phyloP scores from a whole-genome alignment of 257 asterid genomes.

The Solanum rostratum region DNA sequence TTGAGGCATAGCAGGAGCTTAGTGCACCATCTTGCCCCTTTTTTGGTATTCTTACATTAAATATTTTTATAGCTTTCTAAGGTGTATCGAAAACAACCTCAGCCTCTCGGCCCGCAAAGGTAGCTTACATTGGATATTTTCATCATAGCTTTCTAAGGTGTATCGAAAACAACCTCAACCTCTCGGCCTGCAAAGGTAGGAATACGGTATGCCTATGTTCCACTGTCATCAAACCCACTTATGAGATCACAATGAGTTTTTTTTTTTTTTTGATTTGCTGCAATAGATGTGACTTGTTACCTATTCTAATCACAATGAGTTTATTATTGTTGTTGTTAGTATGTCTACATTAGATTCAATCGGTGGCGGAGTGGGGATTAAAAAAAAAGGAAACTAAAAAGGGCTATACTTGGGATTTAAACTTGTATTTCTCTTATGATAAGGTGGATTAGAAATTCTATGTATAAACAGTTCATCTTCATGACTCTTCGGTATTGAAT shows the following conservation, averaged over 20 bases:
- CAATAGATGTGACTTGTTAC: too few relatives aligned
- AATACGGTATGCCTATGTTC: background rate
- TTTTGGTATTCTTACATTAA: background rate
- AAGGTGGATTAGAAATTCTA: background rate
- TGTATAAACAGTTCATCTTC: background rate
- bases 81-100: background rate
- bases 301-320: background rate
- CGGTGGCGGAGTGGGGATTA: background rate
- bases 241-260: background rate
- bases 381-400: background rate
- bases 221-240: background rate
- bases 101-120: background rate
- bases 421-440: background rate
- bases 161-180: background rate
- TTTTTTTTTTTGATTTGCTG: too few relatives aligned
- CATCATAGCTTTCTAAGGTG: background rate
- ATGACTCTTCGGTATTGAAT: background rate
- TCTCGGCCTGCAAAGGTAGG: background rate
- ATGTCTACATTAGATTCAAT: background rate
- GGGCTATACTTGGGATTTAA: background rate
- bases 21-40: background rate
- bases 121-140: background rate
- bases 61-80: background rate
- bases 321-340: background rate
- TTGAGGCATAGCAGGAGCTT: background rate